Conservation (phyloP, 768 basidiomycete species). For the Krasilnikovozyma curviuscula region DNA sequence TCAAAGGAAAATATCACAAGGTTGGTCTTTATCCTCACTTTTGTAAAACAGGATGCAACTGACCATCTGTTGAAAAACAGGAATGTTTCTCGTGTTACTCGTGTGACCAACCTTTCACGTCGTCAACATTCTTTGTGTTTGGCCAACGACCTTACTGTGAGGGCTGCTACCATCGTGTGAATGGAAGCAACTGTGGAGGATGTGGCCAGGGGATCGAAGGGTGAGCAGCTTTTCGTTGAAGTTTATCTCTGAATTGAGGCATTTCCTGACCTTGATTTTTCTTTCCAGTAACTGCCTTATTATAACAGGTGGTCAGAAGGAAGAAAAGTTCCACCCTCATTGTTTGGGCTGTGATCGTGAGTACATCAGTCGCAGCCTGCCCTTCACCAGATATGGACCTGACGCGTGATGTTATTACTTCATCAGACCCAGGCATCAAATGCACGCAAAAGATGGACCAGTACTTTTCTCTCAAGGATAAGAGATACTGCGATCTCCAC, state of each 20-base stretch:
- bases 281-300: no score
- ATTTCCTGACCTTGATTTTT: no score
- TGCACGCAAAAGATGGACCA: no score
- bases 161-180: constrained; percentile 65
- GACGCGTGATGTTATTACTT: no score
- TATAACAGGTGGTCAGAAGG: no score
- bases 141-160: constrained; percentile 79
- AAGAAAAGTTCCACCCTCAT: constrained; percentile 1
- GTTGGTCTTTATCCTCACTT: neutral
- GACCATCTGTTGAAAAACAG: constrained; percentile 29
- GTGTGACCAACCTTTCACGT: constrained; percentile 77
- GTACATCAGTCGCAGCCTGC: constrained; percentile 1
- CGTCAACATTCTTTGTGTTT: constrained; percentile 76
- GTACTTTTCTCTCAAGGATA: no score
- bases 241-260: no score
- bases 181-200: constrained; percentile 53
- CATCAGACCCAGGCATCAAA: no score
- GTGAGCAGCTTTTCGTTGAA: no score
- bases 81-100: constrained; percentile 74
- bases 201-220: constrained; percentile 24
- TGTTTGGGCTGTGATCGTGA: constrained; percentile 2
- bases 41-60: neutral
- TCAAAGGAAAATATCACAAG: constrained; percentile 59
- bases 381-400: no score
- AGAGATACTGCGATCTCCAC: no score